Evolutionary conservation across 129 eudicot genomes (phyloP).

Genomic region (Silybum marianum): DNA sequence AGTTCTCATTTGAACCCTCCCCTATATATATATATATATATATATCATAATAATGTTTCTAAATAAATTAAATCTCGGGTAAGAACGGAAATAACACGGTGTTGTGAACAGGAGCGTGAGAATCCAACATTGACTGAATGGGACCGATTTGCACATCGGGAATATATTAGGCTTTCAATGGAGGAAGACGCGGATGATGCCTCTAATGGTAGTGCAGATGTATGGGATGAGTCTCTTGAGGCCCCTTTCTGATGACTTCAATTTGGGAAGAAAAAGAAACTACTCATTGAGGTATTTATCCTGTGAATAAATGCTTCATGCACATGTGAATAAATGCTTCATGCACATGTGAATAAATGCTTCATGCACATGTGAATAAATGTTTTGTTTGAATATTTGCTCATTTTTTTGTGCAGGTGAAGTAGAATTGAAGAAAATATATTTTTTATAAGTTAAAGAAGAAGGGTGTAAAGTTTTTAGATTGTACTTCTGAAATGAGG

Average conservation of each 20-base stretch:
- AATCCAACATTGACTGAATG: conserved; percentile 75
- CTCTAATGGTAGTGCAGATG: conserved; percentile 96
- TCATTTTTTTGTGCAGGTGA: conserved; percentile 26
- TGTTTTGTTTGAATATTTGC: background rate
- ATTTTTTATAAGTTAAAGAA: conserved; percentile 19
- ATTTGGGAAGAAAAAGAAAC: background rate
- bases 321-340: background rate
- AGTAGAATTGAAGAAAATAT: conserved; percentile 14
- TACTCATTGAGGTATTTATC: conserved; percentile 38
- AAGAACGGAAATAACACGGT: background rate
- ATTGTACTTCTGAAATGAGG: conserved; percentile 20
- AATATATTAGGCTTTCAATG: conserved; percentile 93
- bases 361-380: background rate
- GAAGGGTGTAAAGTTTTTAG: conserved; percentile 32
- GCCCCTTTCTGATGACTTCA: conserved; percentile 64
- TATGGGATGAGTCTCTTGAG: conserved; percentile 99
- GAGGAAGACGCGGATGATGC: conserved; percentile 99
- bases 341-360: background rate
- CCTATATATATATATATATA: background rate
- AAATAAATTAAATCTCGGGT: background rate
- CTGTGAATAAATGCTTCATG: background rate
- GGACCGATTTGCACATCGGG: conserved; percentile 83
- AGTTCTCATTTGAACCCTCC: no score
- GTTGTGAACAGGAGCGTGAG: conserved; percentile 61
- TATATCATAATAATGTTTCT: background rate